Conservation (phyloP, 768 basidiomycete genomes). For the Exidia glandulosa region DNA sequence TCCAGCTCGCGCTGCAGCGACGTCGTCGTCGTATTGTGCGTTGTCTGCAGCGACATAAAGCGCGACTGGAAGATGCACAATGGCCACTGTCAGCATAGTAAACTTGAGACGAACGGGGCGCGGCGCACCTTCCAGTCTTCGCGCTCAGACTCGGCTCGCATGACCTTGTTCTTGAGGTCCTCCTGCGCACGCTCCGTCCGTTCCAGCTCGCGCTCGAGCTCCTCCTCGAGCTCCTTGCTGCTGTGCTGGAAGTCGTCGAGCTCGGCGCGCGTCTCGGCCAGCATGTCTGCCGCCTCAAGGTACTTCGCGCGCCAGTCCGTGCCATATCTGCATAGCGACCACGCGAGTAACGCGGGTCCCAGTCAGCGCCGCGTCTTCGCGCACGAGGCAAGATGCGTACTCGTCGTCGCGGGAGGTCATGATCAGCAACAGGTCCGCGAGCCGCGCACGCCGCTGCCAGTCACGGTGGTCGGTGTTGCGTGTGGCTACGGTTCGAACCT, state of each 20-base stretch:
- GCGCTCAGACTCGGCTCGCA: conserved; percentile 59
- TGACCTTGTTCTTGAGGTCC: conserved; percentile 63
- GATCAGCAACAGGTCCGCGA: too few relatives aligned
- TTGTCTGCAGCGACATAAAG: conserved; percentile 81
- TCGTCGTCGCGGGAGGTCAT: too few relatives aligned
- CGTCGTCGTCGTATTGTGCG: conserved; percentile 79
- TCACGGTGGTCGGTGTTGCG: too few relatives aligned
- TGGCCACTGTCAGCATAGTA: background rate
- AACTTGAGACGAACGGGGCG: background rate
- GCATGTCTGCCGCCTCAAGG: conserved; percentile 53
- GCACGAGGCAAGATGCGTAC: too few relatives aligned
- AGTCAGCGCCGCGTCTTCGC: background rate
- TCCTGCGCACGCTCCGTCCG: conserved; percentile 77
- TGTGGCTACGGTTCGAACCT: too few relatives aligned
- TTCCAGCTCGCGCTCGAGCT: conserved; percentile 84
- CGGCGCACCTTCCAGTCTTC: conserved; percentile 86
- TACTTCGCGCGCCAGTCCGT: conserved; percentile 18
- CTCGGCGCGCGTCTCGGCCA: conserved; percentile 73
- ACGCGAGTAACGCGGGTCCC: too few relatives aligned
- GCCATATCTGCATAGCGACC: conserved; percentile 3
- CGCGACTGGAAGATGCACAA: conserved; percentile 52
- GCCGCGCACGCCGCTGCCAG: too few relatives aligned
- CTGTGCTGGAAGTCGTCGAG: conserved; percentile 80
- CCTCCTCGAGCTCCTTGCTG: conserved; percentile 86
- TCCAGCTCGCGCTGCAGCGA: conserved; percentile 90